Conservation (phyloP, 495 filamentous ascomycete species). For the Venustampulla echinocandica region DNA sequence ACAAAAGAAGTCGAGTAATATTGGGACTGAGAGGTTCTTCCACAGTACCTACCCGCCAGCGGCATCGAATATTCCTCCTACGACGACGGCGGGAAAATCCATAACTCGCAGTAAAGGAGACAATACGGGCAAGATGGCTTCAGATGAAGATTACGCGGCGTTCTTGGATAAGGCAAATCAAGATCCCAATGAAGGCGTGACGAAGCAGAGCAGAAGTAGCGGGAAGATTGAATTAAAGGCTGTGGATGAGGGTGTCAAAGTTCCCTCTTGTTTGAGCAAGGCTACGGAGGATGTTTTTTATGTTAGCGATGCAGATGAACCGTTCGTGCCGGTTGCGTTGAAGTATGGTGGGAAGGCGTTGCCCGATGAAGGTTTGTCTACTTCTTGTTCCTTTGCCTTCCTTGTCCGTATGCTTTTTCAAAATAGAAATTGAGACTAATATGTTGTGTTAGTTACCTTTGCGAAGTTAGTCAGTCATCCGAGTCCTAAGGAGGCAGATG, state of each 20-base stretch:
- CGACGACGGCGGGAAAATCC: no score
- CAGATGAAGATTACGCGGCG: constrained; percentile 69
- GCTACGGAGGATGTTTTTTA: constrained; percentile 54
- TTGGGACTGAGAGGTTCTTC: no score
- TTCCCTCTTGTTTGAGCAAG: constrained; percentile 50
- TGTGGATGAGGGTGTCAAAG: constrained; percentile 36
- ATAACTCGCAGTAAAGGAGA: no score
- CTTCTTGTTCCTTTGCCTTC: constrained; percentile 8
- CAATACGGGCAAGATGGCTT: constrained; percentile 50
- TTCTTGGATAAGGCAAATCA: constrained; percentile 81
- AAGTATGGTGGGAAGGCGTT: constrained; percentile 47
- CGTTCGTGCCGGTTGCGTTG: constrained; percentile 67
- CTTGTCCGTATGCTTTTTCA: background rate
- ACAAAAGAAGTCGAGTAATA: no score
- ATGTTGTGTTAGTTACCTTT: constrained; percentile 44
- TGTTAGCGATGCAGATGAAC: constrained; percentile 73
- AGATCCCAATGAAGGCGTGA: constrained; percentile 43
- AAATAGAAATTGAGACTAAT: background rate
- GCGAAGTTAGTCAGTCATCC: constrained; percentile 48
- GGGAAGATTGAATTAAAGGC: constrained; percentile 36
- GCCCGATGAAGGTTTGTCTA: constrained; percentile 52
- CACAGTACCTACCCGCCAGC: no score
- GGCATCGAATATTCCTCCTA: no score
- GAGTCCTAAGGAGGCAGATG: constrained; percentile 31
- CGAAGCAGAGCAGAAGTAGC: constrained; percentile 20